These are phyloP conservation scores for Geotrichum histeridarum DNA, from an alignment of 1,139 yeast species.

Conservation along the genomic window DNA sequence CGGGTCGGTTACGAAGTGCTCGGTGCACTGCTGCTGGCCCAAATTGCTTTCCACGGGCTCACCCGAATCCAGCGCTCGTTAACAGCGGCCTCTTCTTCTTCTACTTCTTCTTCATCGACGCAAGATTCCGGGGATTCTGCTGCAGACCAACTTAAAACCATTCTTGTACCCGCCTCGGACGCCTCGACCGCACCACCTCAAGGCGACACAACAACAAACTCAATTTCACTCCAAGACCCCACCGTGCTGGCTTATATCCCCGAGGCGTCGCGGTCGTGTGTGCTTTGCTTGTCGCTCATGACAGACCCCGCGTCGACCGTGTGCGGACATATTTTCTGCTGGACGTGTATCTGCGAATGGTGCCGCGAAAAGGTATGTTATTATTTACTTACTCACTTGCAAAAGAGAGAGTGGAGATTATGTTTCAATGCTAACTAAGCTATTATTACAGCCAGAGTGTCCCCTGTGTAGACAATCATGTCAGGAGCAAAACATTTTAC, in stretches of 20 bases:
- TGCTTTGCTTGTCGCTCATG: slow-evolving; percentile 78
- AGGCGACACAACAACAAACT: neutral
- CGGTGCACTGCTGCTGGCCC: slow-evolving; percentile 65
- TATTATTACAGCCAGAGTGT: slow-evolving; percentile 55
- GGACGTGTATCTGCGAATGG: slow-evolving; percentile 91
- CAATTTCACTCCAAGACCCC: slow-evolving; percentile 47
- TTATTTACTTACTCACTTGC: neutral
- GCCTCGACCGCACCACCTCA: neutral
- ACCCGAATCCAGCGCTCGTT: neutral
- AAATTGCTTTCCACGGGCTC: slow-evolving; percentile 27
- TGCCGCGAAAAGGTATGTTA: slow-evolving; percentile 50
- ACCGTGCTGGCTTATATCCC: slow-evolving; percentile 63
- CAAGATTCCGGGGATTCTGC: neutral
- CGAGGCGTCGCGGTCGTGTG: slow-evolving; percentile 65
- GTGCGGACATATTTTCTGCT: slow-evolving; percentile 92
- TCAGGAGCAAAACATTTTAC: slow-evolving; percentile 67
- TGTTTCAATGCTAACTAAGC: neutral
- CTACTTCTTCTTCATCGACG: neutral
- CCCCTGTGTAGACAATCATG: slow-evolving; percentile 82
- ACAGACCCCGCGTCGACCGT: slow-evolving; percentile 76
- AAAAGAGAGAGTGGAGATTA: neutral
- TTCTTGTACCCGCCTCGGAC: neutral
- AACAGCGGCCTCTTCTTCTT: neutral
- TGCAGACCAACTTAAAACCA: neutral
- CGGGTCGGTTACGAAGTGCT: slow-evolving; percentile 65